Evolutionary conservation across 2,329 filamentous ascomycete species (phyloP), one percentile per base, ranked within the genome.

Genomic region (Lasiodiplodia sp.): DNA sequence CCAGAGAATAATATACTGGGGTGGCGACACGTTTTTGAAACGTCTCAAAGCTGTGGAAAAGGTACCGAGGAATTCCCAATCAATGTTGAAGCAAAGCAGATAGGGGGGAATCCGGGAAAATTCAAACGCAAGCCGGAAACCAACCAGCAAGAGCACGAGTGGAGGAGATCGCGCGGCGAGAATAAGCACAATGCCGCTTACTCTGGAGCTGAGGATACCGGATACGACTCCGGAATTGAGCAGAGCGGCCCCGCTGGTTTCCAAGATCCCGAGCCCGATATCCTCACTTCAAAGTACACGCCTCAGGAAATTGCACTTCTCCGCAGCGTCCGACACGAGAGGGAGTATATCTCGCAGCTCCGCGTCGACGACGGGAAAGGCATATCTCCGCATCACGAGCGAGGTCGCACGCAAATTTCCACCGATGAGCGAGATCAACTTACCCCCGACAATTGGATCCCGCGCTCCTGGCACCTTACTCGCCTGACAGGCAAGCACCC

Each of bases 371-470:
- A 83, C 52, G 83, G 83, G 21, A 81, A 79, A 66, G 74, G 75
- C 4, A 72, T 72, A 3, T 82, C 79, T 18, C 81, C 82, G 11
- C 75, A 79, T 38, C 74, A 71, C 2, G 71, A 77, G 23, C 76
- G 77, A 14, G 69, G 4, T 11, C 44, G 75, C 2, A 75, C 72
- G 0, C 72, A 74, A 0, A 76, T 81, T 11, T 74, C 75, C 7
- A 82, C 86, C 66, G 82, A 86, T 60, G 84, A 85, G 71, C 76
- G 78, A 2, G 85, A 87, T 69, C 83, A 86, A 52, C 84, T 84
- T 70, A 82, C 81, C 2, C 84, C 84, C 0, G 84, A 87, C 72
- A 87, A 86, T 69, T 87, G 85, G 85, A 77, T 87, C 2, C 84
- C 84, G 3, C 80, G 84, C 10, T 81, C 79, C 1, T 75, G 77